These are phyloP conservation scores for Pogostemon cablin DNA, from an alignment of 257 asterid genomes.

Conservation along the genomic window DNA sequence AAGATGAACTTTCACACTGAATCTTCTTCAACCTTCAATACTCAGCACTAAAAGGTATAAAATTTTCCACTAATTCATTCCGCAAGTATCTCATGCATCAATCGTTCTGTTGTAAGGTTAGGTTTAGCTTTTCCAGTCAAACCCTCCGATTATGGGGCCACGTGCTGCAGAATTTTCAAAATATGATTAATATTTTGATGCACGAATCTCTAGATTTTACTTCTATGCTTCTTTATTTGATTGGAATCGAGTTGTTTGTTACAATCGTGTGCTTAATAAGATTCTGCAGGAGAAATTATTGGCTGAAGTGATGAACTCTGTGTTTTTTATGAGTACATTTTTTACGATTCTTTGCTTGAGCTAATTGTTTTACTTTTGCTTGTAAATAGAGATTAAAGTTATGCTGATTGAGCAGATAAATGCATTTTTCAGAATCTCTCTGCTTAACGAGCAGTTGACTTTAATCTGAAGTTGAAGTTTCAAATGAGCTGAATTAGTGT, in stretches of 20 bases:
- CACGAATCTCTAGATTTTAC: conserved; percentile 24
- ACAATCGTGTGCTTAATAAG: conserved; percentile 18
- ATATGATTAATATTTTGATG: neutral
- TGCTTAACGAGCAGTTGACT: conserved; percentile 16
- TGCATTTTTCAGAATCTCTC: conserved; percentile 28
- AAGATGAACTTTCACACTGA: neutral
- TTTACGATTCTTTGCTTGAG: conserved; percentile 6
- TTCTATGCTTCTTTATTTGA: neutral
- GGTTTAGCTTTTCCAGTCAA: conserved; percentile 20
- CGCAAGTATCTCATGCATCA: neutral
- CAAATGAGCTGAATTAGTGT: conserved; percentile 26
- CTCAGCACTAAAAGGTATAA: conserved; percentile 28
- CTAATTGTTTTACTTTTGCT: conserved; percentile 13
- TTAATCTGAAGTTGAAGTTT: conserved; percentile 13
- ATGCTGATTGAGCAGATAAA: conserved; percentile 17
- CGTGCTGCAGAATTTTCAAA: conserved; percentile 10
- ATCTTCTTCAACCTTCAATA: conserved; percentile 11
- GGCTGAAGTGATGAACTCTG: conserved; percentile 12
- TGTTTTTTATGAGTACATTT: neutral
- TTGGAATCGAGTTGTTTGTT: neutral
- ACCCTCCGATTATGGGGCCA: conserved; percentile 21
- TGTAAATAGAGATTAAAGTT: neutral
- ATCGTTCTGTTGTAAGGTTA: neutral
- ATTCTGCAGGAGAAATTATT: conserved; percentile 18
- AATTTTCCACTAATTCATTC: neutral